Conservation (phyloP, 1,284 basidiomycete species). For the Leccinum pachyderme region DNA sequence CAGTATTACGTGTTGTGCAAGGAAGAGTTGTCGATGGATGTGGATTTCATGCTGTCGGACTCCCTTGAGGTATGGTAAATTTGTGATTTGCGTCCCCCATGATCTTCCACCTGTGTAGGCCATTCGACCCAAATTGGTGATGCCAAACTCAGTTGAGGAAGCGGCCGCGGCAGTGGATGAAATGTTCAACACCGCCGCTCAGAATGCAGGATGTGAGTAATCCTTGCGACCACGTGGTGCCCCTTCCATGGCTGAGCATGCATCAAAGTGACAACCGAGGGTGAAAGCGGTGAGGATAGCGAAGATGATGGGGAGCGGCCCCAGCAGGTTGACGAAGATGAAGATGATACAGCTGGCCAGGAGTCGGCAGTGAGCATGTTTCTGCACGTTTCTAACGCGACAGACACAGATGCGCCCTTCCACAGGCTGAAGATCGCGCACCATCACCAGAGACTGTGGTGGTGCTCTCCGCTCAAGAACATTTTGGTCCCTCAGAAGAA, state of each 20-base stretch:
- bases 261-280: conserved; percentile 42
- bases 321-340: conserved; percentile 54
- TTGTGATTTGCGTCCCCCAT: conserved; percentile 1
- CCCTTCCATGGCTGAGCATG: conserved; percentile 8
- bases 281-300: conserved; percentile 72
- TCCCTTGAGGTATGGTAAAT: conserved; percentile 73
- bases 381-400: neutral
- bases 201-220: conserved; percentile 53
- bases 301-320: conserved; percentile 60
- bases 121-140: conserved; percentile 71
- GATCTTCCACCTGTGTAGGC: conserved; percentile 46
- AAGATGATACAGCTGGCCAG: conserved; percentile 43
- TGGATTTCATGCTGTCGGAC: conserved; percentile 95
- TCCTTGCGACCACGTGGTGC: neutral
- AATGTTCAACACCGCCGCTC: conserved; percentile 70
- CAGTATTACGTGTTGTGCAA: conserved; percentile 91
- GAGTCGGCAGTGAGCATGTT: conserved; percentile 51
- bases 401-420: conserved; percentile 5
- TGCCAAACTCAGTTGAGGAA: conserved; percentile 77
- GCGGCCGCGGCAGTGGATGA: conserved; percentile 87
- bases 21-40: conserved; percentile 87
- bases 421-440: conserved; percentile 62
- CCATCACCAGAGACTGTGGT: conserved; percentile 77
- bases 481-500: conserved; percentile 76
- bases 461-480: conserved; percentile 65